Base-by-base conservation (phyloP, 768 basidiomycete species). In the Imleria badia region DNA sequence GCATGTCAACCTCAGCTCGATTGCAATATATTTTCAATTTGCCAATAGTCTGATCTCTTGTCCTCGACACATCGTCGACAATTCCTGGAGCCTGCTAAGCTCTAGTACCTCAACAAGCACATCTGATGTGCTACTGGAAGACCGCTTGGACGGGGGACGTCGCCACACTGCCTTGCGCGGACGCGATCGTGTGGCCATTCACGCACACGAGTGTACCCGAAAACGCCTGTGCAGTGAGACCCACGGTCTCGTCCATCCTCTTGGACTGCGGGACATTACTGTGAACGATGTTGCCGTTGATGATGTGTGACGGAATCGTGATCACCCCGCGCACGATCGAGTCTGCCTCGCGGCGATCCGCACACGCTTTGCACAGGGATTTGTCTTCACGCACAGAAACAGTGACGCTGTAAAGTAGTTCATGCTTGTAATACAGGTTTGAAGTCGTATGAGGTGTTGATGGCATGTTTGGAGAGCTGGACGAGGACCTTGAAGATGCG, bases 281-380 rank as follows among this genome's bases (percentile, higher is more conserved):
- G 15, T 54, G 44, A 13, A 61, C 54, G 20, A 68, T 49, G 51
- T 68, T 56, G 0, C 63, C 60, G 33, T 66, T 51, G 48, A 70
- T 51, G 45, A 70, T 51, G 5, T 29, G 51, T 15, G 31, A 54
- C 3, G 66, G 59, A 15, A 68, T 56, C 40, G 56, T 52, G 48
- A 69, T 71, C 20, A 69, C 52, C 6, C 69, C 67, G 26, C 60
- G 61, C 30, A 71, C 33, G 3, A 69, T 7, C 0, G 67, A 36
- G 17, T 49, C 52, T 0, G 41, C 43, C 8, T 48, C 51, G n/a
- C 67, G 64, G 13, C 67, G 61, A 9, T 34, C 13, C 15, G 52
- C 56, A 43, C 67, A 71, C 19, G 67, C 67, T 23, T 54, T 55
- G 48, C 67, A 71, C 6, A 67, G 58, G 0, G 69, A 62, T 33